Evolutionary conservation across 1,139 yeast genomes (phyloP), one percentile per base, ranked within the genome.

Genomic region (Pichia sp.): DNA sequence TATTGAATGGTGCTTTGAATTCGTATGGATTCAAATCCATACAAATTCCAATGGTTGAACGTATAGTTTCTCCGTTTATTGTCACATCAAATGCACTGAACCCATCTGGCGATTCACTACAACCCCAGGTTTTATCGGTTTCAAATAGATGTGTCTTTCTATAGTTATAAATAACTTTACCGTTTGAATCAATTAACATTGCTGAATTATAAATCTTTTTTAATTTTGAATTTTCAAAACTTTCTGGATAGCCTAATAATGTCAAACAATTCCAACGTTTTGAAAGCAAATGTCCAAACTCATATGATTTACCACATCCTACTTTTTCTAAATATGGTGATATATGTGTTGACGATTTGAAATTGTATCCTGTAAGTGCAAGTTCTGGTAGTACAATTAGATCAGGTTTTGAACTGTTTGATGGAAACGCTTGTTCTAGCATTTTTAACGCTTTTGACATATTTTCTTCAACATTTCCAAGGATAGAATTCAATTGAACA

Each of bases 21-120:
- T 86, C 77, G 66, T 87, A 86, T 0, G 97, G 96, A 65, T 88
- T 90, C 57, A 91, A 69, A 67, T 90, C 98, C 98, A 90, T 91
- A 66, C 97, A 91, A n/a, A 91, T 89, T 0, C 96, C 97, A 53
- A 90, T 74, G 45, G 82, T 77, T 0, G 85, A 70, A 14, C 67
- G 67, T 42, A 78, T 54, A 42, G 50, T 44, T 50, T 57, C 36
- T 42, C 62, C 57, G 48, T 71, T 68, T 8, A 77, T 61, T 3
- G 66, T 62, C 45, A 79, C 59, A 30, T 73, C 70, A 44, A 77
- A 73, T 0, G 73, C 64, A 43, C 70, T 66, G 59, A 84, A 84
- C 1, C 77, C 78, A 3, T 64, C 69, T 0, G 87, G 85, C 47
- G 86, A 84, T 63, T 88, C 96, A 2, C 66, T 60, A 54, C 91